Conservation (phyloP, 75 land plant genomes). For the Pinus tabuliformis region DNA sequence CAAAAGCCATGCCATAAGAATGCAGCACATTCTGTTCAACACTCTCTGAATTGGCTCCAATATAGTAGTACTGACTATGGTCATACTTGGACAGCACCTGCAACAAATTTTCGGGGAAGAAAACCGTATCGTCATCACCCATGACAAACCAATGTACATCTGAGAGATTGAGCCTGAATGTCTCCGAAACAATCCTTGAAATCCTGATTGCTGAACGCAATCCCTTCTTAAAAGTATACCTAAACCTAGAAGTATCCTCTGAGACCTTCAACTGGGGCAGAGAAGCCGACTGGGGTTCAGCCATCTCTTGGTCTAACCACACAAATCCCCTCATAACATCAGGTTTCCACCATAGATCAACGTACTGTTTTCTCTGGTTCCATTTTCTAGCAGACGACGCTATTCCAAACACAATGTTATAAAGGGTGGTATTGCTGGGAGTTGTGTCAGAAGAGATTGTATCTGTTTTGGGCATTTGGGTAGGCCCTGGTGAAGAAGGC, state of each 20-base stretch:
- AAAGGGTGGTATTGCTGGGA: constrained; percentile 5
- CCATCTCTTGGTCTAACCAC: constrained; percentile 26
- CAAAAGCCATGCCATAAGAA: constrained; percentile 66
- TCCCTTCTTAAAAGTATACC: constrained; percentile 42
- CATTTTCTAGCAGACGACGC: constrained; percentile 31
- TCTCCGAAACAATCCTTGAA: constrained; percentile 72
- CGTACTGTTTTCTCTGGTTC: constrained; percentile 25
- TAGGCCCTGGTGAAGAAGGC: neutral
- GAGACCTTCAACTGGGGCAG: constrained; percentile 47
- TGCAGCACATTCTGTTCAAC: constrained; percentile 46
- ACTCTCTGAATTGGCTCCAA: constrained; percentile 55
- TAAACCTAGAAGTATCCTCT: constrained; percentile 45
- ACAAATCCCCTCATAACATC: constrained; percentile 37
- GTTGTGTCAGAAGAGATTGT: neutral
- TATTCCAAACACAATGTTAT: constrained; percentile 36
- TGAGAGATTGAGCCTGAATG: constrained; percentile 29
- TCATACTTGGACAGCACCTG: constrained; percentile 41
- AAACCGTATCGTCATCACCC: constrained; percentile 67
- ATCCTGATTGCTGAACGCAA: constrained; percentile 53
- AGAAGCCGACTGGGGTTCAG: neutral
- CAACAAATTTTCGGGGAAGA: constrained; percentile 46
- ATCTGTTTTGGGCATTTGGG: neutral
- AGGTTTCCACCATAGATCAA: constrained; percentile 48
- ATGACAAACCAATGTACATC: constrained; percentile 67
- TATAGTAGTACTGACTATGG: constrained; percentile 33